phyloP scores from a whole-genome alignment of 495 filamentous ascomycete species.

The Annulohypoxylon maeteangense region DNA sequence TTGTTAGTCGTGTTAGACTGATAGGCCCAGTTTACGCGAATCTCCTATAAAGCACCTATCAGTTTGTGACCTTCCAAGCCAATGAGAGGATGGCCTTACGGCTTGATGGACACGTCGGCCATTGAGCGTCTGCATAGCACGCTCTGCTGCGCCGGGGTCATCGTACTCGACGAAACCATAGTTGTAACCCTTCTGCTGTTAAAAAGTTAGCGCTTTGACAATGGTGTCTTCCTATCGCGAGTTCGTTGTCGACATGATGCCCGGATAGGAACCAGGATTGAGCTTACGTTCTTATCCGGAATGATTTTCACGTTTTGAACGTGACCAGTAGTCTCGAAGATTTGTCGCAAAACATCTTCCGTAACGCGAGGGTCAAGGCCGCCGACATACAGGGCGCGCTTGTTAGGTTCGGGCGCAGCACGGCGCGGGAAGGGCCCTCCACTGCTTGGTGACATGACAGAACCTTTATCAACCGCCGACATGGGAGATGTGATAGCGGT shows the following conservation, averaged over 20 bases:
- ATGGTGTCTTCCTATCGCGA: constrained; percentile 17
- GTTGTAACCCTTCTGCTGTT: constrained; percentile 92
- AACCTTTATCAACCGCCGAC: constrained; percentile 68
- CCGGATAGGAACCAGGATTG: background rate
- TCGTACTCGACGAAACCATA: constrained; percentile 99
- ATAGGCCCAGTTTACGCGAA: constrained; percentile 99
- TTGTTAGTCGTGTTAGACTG: constrained; percentile 95
- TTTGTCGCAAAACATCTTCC: constrained; percentile 95
- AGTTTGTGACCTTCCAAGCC: constrained; percentile 2
- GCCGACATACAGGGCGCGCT: constrained; percentile 95
- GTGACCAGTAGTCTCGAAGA: constrained; percentile 98
- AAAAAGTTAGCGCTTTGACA: constrained; percentile 32
- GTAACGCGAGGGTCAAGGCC: constrained; percentile 95
- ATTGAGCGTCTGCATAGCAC: constrained; percentile 97
- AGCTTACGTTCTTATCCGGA: constrained; percentile 94
- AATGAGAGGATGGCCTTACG: constrained; percentile 62
- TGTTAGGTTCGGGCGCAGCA: constrained; percentile 97
- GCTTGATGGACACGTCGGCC: constrained; percentile 94
- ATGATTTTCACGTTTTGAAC: constrained; percentile 99
- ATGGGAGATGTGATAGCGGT: constrained; percentile 91
- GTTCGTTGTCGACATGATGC: constrained; percentile 26
- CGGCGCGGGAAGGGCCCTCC: constrained; percentile 86
- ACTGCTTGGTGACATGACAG: constrained; percentile 84
- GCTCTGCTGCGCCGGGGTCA: constrained; percentile 93
- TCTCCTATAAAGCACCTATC: constrained; percentile 73